Evolutionary conservation across 2,329 filamentous ascomycete species (phyloP).

Genomic region (Aspergillus sp.): DNA sequence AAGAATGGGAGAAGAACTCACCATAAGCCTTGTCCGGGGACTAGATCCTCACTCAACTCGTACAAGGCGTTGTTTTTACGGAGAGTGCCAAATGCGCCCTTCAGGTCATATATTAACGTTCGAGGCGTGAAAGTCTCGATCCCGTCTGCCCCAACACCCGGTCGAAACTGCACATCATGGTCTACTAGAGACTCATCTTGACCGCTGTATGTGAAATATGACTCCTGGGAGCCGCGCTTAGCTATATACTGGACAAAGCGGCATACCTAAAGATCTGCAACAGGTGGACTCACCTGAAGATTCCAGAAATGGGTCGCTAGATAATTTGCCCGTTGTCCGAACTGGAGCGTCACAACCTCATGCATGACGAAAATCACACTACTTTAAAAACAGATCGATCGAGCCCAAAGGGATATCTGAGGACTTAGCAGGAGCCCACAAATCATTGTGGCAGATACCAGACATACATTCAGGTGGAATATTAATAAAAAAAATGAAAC

Average conservation of each 20-base stretch:
- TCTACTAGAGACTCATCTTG: slow-evolving; percentile 68
- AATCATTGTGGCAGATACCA: neutral
- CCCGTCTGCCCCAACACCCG: slow-evolving; percentile 78
- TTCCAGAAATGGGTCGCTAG: slow-evolving; percentile 98
- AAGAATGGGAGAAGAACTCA: slow-evolving; percentile 22
- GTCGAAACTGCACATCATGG: slow-evolving; percentile 85
- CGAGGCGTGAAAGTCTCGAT: slow-evolving; percentile 89
- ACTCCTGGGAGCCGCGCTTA: slow-evolving; percentile 63
- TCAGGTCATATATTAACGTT: slow-evolving; percentile 91
- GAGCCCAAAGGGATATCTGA: neutral
- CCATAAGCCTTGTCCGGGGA: slow-evolving; percentile 46
- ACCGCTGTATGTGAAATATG: slow-evolving; percentile 86
- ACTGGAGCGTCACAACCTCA: slow-evolving; percentile 90
- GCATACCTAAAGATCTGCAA: neutral
- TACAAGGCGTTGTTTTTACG: slow-evolving; percentile 88
- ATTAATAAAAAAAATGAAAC: neutral
- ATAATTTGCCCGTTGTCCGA: slow-evolving; percentile 91
- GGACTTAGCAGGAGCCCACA: neutral
- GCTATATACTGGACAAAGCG: neutral
- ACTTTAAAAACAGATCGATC: neutral
- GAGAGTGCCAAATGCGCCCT: slow-evolving; percentile 86
- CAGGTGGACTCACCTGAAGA: slow-evolving; percentile 63
- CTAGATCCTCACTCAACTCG: slow-evolving; percentile 51
- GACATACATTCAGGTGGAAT: slow-evolving; percentile 6
- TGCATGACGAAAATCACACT: slow-evolving; percentile 62